These are phyloP conservation scores for Trichoderma atrobrunneum DNA, from an alignment of 2,329 filamentous ascomycete species.

Conservation along the genomic window DNA sequence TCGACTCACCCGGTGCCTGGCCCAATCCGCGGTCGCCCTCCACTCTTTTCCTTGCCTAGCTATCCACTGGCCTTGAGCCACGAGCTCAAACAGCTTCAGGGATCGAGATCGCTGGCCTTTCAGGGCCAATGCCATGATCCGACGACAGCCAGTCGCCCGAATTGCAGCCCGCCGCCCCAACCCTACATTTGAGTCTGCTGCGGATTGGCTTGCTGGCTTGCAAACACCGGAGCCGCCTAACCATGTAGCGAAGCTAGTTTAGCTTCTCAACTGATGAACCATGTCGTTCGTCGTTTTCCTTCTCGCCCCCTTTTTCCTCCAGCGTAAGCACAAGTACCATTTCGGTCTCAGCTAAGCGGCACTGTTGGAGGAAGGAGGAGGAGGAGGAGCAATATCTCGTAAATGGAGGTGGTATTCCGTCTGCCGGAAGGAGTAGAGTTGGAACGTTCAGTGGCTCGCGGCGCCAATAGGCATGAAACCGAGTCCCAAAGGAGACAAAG, in stretches of 20 bases:
- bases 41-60: conserved; percentile 11
- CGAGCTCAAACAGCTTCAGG: conserved; percentile 21
- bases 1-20: conserved; percentile 16
- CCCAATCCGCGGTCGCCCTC: conserved; percentile 14
- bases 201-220: conserved; percentile 11
- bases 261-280: conserved; percentile 12
- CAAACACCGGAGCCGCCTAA: not conserved
- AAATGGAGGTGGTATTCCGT: not conserved
- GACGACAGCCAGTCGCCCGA: conserved; percentile 5
- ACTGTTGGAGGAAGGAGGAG: not conserved
- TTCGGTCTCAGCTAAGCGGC: not conserved
- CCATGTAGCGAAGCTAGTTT: conserved; percentile 1
- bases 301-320: not conserved
- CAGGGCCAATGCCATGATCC: conserved; percentile 4
- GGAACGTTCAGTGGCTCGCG: not conserved
- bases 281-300: not conserved
- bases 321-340: not conserved
- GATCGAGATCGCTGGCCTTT: conserved; percentile 30
- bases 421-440: not conserved
- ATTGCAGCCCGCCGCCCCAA: not conserved
- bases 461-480: not conserved
- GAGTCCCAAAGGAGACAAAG: not conserved
- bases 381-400: not conserved
- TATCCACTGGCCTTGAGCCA: conserved; percentile 16
- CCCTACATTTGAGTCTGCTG: not conserved